Base-by-base conservation (phyloP, 2,329 filamentous ascomycete species). In the Talaromyces atroroseus region DNA sequence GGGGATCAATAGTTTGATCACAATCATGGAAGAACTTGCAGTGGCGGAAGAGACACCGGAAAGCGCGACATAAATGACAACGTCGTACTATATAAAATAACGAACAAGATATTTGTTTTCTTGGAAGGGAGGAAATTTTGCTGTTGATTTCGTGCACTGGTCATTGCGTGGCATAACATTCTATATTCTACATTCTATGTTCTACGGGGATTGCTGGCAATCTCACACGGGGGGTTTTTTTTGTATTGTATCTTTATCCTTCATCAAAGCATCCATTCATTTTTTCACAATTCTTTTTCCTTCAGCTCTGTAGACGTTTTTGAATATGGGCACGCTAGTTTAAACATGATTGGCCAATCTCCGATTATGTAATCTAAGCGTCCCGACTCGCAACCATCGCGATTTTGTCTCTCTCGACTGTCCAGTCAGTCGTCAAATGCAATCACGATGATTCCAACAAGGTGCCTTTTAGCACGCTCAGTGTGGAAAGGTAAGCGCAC, bases 401-500 rank as follows among this genome's bases (percentile, higher is more conserved):
- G 10, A 23, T 44, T 23, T 10, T 23, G 18, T 44, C 10, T 20
- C 20, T 12, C 18, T 40, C 16, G n/a, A 20, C 5, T 7, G n/a
- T 20, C 36, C 12, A 14, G 36, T 8, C 6, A 38, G 2, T 40
- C 36, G 49, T 26, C 21, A 44, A 32, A 20, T 45, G 44, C 48
- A 45, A 38, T 14, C 45, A 57, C 51, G 48, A 91, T 91, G 88
- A 80, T 85, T 71, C 81, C 85, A 61, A 89, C 88, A 64, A 79
- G 84, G 67, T 79, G 78, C 66, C 80, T 89, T 18, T 70, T 88
- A 38, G 85, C 85, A 76, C 86, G 90, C 65, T 94, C 90, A 50
- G 86, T 92, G 67, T 95, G 90, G 90, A 95, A 95, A 81, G 90
- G 90, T 91, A 74, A 63, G 74, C 58, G 12, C 26, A 23, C 38